phyloP scores from a whole-genome alignment of 768 basidiomycete species.

The Tulasnella sp. region DNA sequence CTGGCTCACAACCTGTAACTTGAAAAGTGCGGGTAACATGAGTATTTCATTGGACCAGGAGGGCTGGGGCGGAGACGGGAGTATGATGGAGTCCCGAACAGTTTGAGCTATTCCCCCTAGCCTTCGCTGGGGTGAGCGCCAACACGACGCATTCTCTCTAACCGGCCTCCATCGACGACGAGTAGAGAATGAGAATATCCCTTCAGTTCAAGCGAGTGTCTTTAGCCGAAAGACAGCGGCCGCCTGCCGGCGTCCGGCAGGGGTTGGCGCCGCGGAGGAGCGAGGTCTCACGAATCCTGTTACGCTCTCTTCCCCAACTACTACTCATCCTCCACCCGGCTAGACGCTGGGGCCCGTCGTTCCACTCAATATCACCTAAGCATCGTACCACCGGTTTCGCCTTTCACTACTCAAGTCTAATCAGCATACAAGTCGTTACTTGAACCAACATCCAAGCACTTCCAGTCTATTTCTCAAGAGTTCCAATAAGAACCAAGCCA shows the following conservation, averaged over 20 bases:
- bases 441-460: neutral
- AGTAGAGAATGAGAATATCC: neutral
- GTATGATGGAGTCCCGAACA: neutral
- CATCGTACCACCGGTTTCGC: neutral
- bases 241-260: neutral
- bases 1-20: too few species aligned
- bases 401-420: neutral
- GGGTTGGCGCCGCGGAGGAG: neutral
- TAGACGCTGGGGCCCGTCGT: neutral
- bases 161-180: neutral
- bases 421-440: neutral
- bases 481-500: constrained; percentile 5
- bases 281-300: constrained; percentile 4
- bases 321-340: constrained; percentile 4
- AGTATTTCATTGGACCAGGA: neutral
- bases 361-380: neutral
- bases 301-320: neutral
- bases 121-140: neutral
- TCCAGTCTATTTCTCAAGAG: neutral
- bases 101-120: neutral
- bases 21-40: neutral
- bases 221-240: neutral
- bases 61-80: neutral
- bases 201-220: neutral
- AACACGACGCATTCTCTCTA: neutral